These are phyloP conservation scores for Venustampulla echinocandica DNA, from an alignment of 495 filamentous ascomycete species.

Conservation along the genomic window DNA sequence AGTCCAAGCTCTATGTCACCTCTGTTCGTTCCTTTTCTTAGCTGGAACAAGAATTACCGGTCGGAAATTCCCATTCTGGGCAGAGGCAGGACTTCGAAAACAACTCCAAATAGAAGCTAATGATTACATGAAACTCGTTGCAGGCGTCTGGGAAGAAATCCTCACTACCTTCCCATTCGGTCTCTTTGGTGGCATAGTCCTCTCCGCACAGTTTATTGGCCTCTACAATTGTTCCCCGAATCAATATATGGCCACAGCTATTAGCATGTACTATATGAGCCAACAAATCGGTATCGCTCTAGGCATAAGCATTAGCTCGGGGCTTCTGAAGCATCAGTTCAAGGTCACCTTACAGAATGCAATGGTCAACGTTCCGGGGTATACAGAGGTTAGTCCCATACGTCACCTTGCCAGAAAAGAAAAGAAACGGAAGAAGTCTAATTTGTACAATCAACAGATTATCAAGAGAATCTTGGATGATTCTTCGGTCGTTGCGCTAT, in stretches of 20 bases:
- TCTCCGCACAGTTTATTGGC: constrained; percentile 28
- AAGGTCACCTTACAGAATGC: constrained; percentile 8
- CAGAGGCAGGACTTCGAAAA: too few species aligned
- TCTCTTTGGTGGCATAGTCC: constrained; percentile 23
- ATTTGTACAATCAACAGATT: constrained; percentile 19
- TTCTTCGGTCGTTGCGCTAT: constrained; percentile 14
- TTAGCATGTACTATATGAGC: constrained; percentile 29
- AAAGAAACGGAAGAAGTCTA: background rate
- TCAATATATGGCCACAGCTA: constrained; percentile 19
- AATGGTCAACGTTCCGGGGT: constrained; percentile 8
- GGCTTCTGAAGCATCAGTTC: constrained; percentile 25
- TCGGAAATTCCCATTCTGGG: background rate
- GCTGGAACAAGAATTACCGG: too few species aligned
- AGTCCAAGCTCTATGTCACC: too few species aligned
- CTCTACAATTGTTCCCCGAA: constrained; percentile 23
- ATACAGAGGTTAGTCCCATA: constrained; percentile 3
- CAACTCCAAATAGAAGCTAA: too few species aligned
- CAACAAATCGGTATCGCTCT: constrained; percentile 32
- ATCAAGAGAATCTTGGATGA: constrained; percentile 25
- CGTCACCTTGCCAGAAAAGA: background rate
- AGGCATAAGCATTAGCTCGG: constrained; percentile 21
- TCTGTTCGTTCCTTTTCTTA: too few species aligned
- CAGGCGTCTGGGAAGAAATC: too few species aligned
- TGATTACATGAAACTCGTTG: too few species aligned
- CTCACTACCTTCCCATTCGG: too few species aligned